Conservation (phyloP, 148 eudicot species). For the Chenopodium quinoa region DNA sequence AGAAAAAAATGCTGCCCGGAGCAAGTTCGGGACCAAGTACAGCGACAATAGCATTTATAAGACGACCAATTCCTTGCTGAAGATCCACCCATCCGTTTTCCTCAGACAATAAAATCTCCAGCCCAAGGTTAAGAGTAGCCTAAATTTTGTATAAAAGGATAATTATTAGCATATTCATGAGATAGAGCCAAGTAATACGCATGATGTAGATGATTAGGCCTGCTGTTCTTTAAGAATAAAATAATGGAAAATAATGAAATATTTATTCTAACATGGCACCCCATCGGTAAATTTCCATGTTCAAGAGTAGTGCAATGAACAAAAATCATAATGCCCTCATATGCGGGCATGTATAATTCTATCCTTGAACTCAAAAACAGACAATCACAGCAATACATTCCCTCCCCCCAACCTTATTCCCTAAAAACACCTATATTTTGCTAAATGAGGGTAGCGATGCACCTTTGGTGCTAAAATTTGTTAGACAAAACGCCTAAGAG, state of each 20-base stretch:
- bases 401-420: too few species aligned
- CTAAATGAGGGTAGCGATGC: too few species aligned
- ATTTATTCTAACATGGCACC: too few species aligned
- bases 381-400: too few species aligned
- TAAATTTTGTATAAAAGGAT: constrained; percentile 27
- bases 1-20: constrained; percentile 95
- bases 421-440: too few species aligned
- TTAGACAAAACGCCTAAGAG: too few species aligned
- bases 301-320: too few species aligned
- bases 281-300: too few species aligned
- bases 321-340: too few species aligned
- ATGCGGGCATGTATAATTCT: too few species aligned
- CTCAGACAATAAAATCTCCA: constrained; percentile 85
- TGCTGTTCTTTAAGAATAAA: not conserved
- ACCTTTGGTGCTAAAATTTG: too few species aligned
- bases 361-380: too few species aligned
- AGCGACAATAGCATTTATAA: constrained; percentile 97
- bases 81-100: constrained; percentile 93
- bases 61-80: constrained; percentile 93
- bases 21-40: constrained; percentile 98
- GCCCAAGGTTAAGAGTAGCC: constrained; percentile 92
- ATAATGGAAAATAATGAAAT: not conserved
- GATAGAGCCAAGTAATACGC: not conserved
- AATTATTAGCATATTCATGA: not conserved
- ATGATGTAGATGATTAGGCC: not conserved